Evolutionary conservation across 306 rosid species (phyloP), one percentile per base, ranked within the genome.

Genomic region (Castanea crenata): DNA sequence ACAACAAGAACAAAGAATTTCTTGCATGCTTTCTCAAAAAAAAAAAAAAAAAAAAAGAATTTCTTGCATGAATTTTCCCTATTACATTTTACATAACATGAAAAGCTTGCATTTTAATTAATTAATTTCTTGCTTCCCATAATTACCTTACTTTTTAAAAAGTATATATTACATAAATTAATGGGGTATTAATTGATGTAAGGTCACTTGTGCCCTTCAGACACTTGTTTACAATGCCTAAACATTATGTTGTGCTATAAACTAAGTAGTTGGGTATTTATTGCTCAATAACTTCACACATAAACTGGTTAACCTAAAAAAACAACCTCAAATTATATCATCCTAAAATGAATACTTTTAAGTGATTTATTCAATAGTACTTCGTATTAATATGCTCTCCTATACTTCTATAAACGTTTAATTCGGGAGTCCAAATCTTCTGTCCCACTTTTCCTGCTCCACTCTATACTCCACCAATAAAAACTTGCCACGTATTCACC

Each of bases 251-350:
- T 4, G 6, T 4, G 69, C 69, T 29, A 62, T 62, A 13, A 62
- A 62, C 10, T 27, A 69, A 55, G 75, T 63, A 73, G 76, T 51
- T 73, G 9, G 52, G 76, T 49, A 56, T 72, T 70, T 77, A 55
- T 38, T 74, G 56, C 64, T 71, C 81, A 83, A 71, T 27, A 46
- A 70, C 65, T 25, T 69, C 32, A 23, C 14, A 23, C 29, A 23
- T 29, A 59, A 63, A 32, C 16, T 49, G 12, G 54, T 49, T 49
- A 49, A 41, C 46, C 46, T 41, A 38, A 7, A 8, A 8, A 35
- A 41, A 8, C 31, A 8, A 2, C 46, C 46, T 8, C 46, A 41
- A 41, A 41, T 41, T 41, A 41, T 8, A 41, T 6, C 41, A 35
- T 41, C 46, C 11, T 41, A 3, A 49, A 49, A 49, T 12, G 16